Evolutionary conservation across 73 alveolate genomes (phyloP), one percentile per base, ranked within the genome.

Genomic region (Effrenium voratum): DNA sequence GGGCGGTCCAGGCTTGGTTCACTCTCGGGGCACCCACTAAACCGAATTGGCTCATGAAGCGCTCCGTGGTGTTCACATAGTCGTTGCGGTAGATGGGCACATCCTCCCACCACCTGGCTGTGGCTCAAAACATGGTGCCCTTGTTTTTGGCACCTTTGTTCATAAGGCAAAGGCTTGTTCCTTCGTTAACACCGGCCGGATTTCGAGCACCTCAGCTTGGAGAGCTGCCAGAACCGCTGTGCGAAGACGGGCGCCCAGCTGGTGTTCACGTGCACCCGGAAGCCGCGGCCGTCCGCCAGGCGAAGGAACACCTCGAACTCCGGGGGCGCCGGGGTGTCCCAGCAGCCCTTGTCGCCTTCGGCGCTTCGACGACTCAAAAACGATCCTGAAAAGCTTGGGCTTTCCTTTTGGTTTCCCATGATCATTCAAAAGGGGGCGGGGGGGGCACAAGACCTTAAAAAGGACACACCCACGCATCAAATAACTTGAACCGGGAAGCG

Each of bases 221-320:
- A 60, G 0, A 26, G 41, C 57, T 87, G 95, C 95, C 95, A 87
- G 22, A 87, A 87, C 26, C 95, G 85, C 36, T 87, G 95, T 4
- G 95, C 95, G 22, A 38, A 87, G 28, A 87, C 70, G 8, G 95
- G 95, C 45, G 95, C 95, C 95, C 95, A 87, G 24, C 57, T 63
- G 26, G 82, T 38, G 81, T 24, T 40, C 19, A 59, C 59, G 26
- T 81, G 94, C 6, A 85, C 81, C 30, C 34, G 34, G 19, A 85
- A 85, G 0, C 49, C 22, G 16, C 32, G 79, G 4, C 82, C 94
- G 40, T 85, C 28, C 45, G 66, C 81, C 82, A 85, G 44, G 46
- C 16, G 6, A 38, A 85, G 57, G 5, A 5, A 26, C 16, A 85
- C 94, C 80, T 8, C 44, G 32, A 85, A 85, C n/a, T 57, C 66